Conservation (phyloP, 352 stramenopile genomes). For the Pythium aphanidermatum region DNA sequence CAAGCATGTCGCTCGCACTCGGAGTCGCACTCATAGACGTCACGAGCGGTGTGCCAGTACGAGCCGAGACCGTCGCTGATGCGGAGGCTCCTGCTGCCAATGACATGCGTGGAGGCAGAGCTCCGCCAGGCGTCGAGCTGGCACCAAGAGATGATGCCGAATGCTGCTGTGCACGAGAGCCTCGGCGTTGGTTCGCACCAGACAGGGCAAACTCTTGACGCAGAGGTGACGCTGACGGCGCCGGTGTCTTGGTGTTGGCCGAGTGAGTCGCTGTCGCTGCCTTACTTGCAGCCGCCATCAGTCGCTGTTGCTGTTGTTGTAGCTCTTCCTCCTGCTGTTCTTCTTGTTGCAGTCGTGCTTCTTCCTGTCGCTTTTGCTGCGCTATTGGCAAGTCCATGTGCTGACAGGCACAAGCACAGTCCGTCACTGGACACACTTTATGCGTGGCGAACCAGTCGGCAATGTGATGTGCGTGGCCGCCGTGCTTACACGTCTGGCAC, state of each 20-base stretch:
- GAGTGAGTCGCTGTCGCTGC: too few relatives aligned
- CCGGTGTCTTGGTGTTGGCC: constrained; percentile 3
- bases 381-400: constrained; percentile 64
- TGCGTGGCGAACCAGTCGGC: constrained; percentile 92
- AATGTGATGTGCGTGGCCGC: constrained; percentile 91
- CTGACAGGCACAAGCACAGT: constrained; percentile 91
- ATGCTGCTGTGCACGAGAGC: too few relatives aligned
- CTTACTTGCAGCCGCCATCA: too few relatives aligned
- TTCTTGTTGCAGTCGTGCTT: constrained; percentile 15
- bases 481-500: constrained; percentile 90
- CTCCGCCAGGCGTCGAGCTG: too few relatives aligned
- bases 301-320: constrained; percentile 8
- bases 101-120: constrained; percentile 10
- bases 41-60: constrained; percentile 7
- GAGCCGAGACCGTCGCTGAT: background rate
- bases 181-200: too few relatives aligned
- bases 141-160: too few relatives aligned
- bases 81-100: too few relatives aligned
- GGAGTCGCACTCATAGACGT: constrained; percentile 1
- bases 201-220: too few relatives aligned
- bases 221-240: background rate
- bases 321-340: constrained; percentile 4
- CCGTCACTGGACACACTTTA: constrained; percentile 87
- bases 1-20: constrained; percentile 5
- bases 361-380: constrained; percentile 40